phyloP scores from a whole-genome alignment of 2,329 filamentous ascomycete genomes.

The Curvularia spicifera region DNA sequence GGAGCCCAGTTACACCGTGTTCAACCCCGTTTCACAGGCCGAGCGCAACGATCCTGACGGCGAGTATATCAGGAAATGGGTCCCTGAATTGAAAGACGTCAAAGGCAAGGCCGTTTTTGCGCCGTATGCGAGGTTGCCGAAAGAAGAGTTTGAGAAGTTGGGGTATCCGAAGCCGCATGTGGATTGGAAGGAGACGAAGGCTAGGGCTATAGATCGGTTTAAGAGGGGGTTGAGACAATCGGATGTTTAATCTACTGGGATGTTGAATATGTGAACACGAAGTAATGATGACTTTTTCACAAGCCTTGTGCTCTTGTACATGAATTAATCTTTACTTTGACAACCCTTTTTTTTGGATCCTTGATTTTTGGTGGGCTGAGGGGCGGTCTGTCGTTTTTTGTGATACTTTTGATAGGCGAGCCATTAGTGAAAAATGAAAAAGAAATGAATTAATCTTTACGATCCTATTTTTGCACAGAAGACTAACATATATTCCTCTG shows the following conservation, averaged over 20 bases:
- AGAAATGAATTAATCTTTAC: too few species aligned
- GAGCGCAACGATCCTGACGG: slow-evolving; percentile 49
- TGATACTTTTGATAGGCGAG: too few species aligned
- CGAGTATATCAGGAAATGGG: slow-evolving; percentile 49
- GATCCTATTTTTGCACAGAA: too few species aligned
- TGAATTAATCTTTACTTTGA: too few species aligned
- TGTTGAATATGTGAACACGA: too few species aligned
- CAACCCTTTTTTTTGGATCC: too few species aligned
- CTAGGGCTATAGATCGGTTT: slow-evolving; percentile 53
- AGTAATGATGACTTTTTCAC: too few species aligned
- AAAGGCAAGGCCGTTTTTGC: slow-evolving; percentile 58
- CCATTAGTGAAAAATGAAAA: too few species aligned
- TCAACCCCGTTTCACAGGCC: slow-evolving; percentile 52
- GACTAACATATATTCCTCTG: too few species aligned
- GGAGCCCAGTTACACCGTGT: slow-evolving; percentile 60
- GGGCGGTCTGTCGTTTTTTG: too few species aligned
- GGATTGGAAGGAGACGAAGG: slow-evolving; percentile 53
- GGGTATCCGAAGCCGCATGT: slow-evolving; percentile 57
- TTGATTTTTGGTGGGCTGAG: too few species aligned
- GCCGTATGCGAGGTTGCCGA: slow-evolving; percentile 53
- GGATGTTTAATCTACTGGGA: slow-evolving; percentile 3
- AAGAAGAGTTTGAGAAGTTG: slow-evolving; percentile 57
- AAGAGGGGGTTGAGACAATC: slow-evolving; percentile 54
- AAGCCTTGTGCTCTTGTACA: too few species aligned
- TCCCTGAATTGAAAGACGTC: slow-evolving; percentile 49